Base-by-base conservation (phyloP, 2,329 filamentous ascomycete genomes). In the Fonsecaea erecta region DNA sequence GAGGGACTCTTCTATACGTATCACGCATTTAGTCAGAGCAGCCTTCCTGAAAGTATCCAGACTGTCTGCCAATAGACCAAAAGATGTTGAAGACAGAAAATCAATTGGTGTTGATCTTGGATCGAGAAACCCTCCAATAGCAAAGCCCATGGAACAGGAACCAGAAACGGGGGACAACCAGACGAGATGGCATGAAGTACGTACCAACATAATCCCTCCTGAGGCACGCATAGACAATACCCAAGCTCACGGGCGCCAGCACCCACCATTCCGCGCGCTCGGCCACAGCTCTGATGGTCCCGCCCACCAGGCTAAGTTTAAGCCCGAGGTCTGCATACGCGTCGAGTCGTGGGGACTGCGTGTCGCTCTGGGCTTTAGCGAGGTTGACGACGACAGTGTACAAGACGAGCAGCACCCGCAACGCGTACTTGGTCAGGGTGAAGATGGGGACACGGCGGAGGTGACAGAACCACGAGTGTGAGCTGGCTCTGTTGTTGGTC, bases 1-100 rank as follows among this genome's bases (percentile, higher is more conserved):
- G 6, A 99, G 84, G 6, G 91, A 93, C 82, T 99, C 95, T 75
- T 92, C 87, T 78, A 80, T 78, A 74, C 85, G 82, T 16, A 3
- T 83, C 77, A 34, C 32, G n/a, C n/a, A n/a, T n/a, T n/a, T 7
- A 75, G 14, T 83, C 40, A 55, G 52, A 37, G 30, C 32, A 34
- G 32, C 12, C 32, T n/a, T 40, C 16, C 1, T 18, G 37, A 4
- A 8, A n/a, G 16, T n/a, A n/a, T n/a, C n/a, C n/a, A n/a, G n/a
- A n/a, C n/a, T n/a, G n/a, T n/a, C n/a, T n/a, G 76, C 7, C 7
- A 4, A 30, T 3, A 30, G 28, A 30, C 83, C 75, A 2, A 79
- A 66, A 74, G 82, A 85, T 8, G 84, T 73, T 1, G 79, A 30
- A 8, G 28, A n/a, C n/a, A n/a, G 73, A 0, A 67, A 71, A 1